Base-by-base conservation (phyloP, 768 basidiomycete genomes). In the Kondoa malvinella region DNA sequence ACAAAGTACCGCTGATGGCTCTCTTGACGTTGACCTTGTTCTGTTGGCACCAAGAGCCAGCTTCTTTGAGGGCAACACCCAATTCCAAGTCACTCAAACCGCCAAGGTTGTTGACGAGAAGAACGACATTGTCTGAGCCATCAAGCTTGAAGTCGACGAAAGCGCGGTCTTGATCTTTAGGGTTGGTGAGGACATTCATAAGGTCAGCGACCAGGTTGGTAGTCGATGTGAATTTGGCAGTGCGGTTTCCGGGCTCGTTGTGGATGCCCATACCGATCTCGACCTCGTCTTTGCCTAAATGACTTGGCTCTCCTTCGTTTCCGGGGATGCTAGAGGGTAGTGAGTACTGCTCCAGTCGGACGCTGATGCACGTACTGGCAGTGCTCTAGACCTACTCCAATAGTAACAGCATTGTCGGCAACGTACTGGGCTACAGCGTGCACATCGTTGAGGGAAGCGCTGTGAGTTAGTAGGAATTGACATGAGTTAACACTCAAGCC, bases 191-290 rank as follows among this genome's bases (percentile, higher is more conserved):
- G 31, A 74, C 75, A 34, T 67, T 34, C 29, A 80, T 68, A 74
- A 80, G 76, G 30, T 73, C 69, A 58, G 72, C 73, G 69, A 80
- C 74, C 57, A 80, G 72, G 33, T 76, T 75, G 2, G 73, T 67
- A 26, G 40, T 65, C 14, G 15, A 40, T 15, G 34, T 63, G 61
- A 68, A 12, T 65, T 72, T 0, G 73, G 66, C 16, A 76, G 71
- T n/a, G 69, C 68, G 68, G 76, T 73, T 76, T 56, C 78, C 79
- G 17, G 79, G 71, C 70, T 80, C 79, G 72, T 80, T 80, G 73
- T 80, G 79, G 67, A 79, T 78, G 33, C 79, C 76, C 73, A 76
- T 75, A 2, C 76, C 77, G 27, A 80, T 73, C 66, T 79, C 79
- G 31, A 77, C 68, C 69, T 79, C 76, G 70, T 76, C 74, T 1